Percentiles rank a stretch among this genome's conserved stretches.
Conservation (phyloP, 495 filamentous ascomycete species). For the Penicillium steckii region DNA sequence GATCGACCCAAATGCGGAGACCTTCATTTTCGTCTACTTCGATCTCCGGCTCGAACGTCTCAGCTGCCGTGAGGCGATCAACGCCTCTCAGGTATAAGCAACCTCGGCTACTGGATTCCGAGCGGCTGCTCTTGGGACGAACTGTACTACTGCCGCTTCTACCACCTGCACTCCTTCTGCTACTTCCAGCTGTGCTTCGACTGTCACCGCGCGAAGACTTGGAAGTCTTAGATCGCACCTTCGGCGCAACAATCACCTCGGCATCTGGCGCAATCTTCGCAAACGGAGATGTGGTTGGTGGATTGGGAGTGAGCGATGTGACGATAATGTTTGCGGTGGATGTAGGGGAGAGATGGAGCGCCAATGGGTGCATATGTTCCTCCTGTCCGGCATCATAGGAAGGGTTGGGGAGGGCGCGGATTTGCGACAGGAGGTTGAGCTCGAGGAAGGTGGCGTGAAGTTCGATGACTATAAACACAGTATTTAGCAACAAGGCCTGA, state of each 20-base stretch:
- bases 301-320: conserved; percentile 72
- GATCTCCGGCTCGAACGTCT: conserved; percentile 69
- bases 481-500: conserved; percentile 1
- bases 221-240: conserved; percentile 62
- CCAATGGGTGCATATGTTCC: conserved; percentile 70
- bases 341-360: conserved; percentile 90
- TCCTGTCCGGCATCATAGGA: conserved; percentile 51
- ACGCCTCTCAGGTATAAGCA: conserved; percentile 76
- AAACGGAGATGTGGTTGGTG: conserved; percentile 67
- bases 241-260: conserved; percentile 95
- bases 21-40: conserved; percentile 54
- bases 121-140: conserved; percentile 54
- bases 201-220: conserved; percentile 56
- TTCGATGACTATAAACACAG: conserved; percentile 69
- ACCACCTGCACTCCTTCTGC: conserved; percentile 68
- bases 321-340: conserved; percentile 91
- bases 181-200: conserved; percentile 67
- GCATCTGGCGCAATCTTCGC: conserved; percentile 91
- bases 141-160: conserved; percentile 70
- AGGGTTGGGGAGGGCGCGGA: conserved; percentile 88
- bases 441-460: conserved; percentile 93
- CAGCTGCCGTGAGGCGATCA: conserved; percentile 59
- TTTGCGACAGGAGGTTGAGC: conserved; percentile 88
- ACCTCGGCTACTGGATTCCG: conserved; percentile 58
- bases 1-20: conserved; percentile 80